Evolutionary conservation across 2,329 filamentous ascomycete genomes (phyloP).

Genomic region (Cryphonectria nitschkei): DNA sequence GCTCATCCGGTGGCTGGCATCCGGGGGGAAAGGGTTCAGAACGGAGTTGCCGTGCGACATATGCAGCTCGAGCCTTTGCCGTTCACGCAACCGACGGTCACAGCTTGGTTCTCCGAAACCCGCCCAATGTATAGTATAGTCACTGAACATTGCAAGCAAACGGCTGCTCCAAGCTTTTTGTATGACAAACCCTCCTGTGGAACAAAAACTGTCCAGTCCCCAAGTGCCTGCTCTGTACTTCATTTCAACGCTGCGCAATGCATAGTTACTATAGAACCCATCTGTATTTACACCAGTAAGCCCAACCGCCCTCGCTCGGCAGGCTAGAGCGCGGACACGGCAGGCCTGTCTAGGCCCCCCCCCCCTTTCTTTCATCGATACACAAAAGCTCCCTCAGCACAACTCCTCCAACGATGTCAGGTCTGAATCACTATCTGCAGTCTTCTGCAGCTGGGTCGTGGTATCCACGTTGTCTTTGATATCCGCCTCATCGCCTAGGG

Average conservation of each 20-base stretch:
- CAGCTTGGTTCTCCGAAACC: neutral
- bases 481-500: neutral
- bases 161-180: neutral
- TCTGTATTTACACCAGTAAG: constrained; percentile 3
- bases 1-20: neutral
- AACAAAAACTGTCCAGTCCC: neutral
- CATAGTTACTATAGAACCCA: neutral
- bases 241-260: neutral
- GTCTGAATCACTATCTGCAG: constrained; percentile 24
- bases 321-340: neutral
- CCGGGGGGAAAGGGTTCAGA: neutral
- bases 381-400: neutral
- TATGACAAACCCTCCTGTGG: neutral
- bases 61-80: neutral
- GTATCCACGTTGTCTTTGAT: constrained; percentile 1
- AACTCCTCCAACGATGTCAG: constrained; percentile 7
- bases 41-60: neutral
- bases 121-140: neutral
- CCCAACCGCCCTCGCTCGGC: neutral
- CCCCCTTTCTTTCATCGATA: neutral
- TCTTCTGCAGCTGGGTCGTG: constrained; percentile 6
- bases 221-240: neutral
- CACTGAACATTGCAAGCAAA: neutral
- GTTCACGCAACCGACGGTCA: neutral
- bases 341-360: neutral